A percentile compares a stretch with the other conserved stretches of the same genome.
phyloP scores from a whole-genome alignment of 2,329 filamentous ascomycete species.

The Colletotrichum sp. region DNA sequence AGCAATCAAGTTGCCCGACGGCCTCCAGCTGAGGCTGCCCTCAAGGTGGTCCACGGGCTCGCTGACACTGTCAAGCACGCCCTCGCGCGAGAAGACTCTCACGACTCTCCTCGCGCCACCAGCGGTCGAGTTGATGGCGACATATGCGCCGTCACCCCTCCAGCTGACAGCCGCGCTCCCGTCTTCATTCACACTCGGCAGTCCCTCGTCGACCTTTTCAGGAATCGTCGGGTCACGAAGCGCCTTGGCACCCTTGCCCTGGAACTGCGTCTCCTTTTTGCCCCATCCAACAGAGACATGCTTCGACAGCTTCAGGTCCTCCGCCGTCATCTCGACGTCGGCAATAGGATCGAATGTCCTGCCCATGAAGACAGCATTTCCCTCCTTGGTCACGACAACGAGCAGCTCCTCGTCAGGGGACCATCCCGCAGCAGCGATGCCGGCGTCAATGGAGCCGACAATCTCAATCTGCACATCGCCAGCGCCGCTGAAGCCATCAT shows the following conservation, averaged over 20 bases:
- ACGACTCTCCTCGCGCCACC: conserved; percentile 75
- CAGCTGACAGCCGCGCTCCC: conserved; percentile 78
- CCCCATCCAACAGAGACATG: conserved; percentile 98
- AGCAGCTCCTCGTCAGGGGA: conserved; percentile 94
- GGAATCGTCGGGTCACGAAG: conserved; percentile 93
- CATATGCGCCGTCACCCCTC: conserved; percentile 91
- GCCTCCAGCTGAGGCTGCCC: conserved; percentile 86
- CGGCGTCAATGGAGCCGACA: conserved; percentile 90
- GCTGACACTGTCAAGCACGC: conserved; percentile 88
- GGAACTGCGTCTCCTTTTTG: conserved; percentile 97
- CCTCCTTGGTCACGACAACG: conserved; percentile 78
- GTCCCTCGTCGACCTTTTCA: conserved; percentile 86
- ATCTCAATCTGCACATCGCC: conserved; percentile 85
- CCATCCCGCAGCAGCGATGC: conserved; percentile 89
- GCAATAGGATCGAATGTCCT: conserved; percentile 85
- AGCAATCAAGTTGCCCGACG: conserved; percentile 89
- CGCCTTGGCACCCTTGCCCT: conserved; percentile 86
- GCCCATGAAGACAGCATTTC: conserved; percentile 90
- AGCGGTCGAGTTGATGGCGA: conserved; percentile 85
- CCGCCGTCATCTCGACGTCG: conserved; percentile 72
- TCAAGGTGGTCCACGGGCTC: conserved; percentile 96
- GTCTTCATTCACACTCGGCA: conserved; percentile 77
- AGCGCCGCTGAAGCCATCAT: conserved; percentile 37
- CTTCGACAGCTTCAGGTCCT: conserved; percentile 85
- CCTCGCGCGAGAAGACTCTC: conserved; percentile 89